Conservation (phyloP, 306 rosid species). For the Crotalaria pallida region DNA sequence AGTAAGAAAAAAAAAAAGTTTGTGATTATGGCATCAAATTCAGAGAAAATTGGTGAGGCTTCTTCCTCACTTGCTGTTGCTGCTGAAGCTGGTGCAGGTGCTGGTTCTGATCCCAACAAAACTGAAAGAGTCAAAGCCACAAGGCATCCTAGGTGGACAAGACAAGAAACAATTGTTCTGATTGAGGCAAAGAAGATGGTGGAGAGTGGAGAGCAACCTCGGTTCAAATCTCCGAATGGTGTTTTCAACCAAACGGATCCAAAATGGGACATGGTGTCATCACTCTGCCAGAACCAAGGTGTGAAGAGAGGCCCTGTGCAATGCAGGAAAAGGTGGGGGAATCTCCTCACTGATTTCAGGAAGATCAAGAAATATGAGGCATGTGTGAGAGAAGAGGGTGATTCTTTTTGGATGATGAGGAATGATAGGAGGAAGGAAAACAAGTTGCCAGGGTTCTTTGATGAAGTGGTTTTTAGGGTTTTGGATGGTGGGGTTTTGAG, state of each 20-base stretch:
- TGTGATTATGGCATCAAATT: conserved; percentile 24
- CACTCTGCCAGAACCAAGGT: conserved; percentile 35
- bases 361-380: conserved; percentile 51
- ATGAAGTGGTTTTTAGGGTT: conserved; percentile 32
- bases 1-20: no score
- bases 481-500: conserved; percentile 35
- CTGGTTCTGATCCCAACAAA: conserved; percentile 1
- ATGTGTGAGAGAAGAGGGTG: conserved; percentile 7
- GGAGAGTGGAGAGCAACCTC: conserved; percentile 27
- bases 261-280: conserved; percentile 44
- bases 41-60: conserved; percentile 28
- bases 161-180: conserved; percentile 40
- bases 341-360: conserved; percentile 44
- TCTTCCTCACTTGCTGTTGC: no score
- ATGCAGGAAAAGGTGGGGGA: conserved; percentile 51
- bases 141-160: conserved; percentile 52
- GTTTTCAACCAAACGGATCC: conserved; percentile 21
- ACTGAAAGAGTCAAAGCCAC: conserved; percentile 28
- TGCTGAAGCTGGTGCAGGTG: conserved; percentile 3
- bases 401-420: conserved; percentile 48
- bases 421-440: conserved; percentile 34
- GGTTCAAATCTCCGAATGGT: conserved; percentile 17
- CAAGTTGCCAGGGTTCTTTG: conserved; percentile 44
- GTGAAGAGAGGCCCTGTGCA: conserved; percentile 45
- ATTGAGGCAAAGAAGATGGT: conserved; percentile 45